Evolutionary conservation across 139 green algal species (phyloP).

Genomic region (Mesotaenium endlicherianum): DNA sequence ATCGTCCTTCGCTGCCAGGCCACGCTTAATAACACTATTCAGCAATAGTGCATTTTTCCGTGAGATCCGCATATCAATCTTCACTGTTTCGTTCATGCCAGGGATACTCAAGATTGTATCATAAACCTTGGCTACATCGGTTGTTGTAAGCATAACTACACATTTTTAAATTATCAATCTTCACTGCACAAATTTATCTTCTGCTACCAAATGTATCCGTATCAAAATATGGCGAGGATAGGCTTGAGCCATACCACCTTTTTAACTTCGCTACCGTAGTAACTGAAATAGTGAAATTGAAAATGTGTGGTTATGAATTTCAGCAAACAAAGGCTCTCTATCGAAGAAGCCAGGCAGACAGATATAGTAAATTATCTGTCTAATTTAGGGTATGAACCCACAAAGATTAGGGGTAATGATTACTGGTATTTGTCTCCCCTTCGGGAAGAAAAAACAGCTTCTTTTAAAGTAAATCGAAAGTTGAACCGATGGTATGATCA

Average conservation of each 20-base stretch:
- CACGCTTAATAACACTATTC: background rate
- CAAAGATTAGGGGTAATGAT: background rate
- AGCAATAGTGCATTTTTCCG: background rate
- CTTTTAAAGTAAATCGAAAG: background rate
- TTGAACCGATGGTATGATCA: background rate
- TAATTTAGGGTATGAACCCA: background rate
- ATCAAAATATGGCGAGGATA: background rate
- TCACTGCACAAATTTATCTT: background rate
- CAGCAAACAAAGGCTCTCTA: background rate
- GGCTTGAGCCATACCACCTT: background rate
- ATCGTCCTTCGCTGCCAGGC: background rate
- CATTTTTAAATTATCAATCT: background rate
- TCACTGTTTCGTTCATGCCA: background rate
- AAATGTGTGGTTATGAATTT: background rate
- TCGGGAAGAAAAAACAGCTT: background rate
- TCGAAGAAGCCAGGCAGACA: background rate
- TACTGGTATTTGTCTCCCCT: background rate
- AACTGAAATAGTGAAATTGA: background rate
- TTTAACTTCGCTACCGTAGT: background rate
- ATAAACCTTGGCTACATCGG: background rate
- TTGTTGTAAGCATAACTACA: background rate
- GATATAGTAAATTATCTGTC: background rate
- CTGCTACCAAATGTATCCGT: background rate
- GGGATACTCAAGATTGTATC: background rate
- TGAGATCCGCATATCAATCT: background rate